Conservation (phyloP, 164 flowering plant species). For the Cinnamomum micranthum region DNA sequence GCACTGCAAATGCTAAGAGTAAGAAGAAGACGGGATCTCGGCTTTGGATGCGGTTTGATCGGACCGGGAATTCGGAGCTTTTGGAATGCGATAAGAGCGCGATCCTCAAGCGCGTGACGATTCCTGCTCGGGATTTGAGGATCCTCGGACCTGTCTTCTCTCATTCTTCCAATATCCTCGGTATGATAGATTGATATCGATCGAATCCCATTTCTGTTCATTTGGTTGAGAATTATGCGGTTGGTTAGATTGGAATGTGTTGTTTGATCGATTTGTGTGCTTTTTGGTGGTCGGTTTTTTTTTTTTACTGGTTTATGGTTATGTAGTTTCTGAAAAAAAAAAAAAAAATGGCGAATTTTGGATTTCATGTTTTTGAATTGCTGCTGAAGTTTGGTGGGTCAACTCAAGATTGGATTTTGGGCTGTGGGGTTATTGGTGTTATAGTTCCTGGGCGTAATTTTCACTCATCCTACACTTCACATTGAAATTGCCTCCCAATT, state of each 20-base stretch:
- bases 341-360: background rate
- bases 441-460: too few relatives aligned
- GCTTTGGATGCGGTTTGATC: slow-evolving; percentile 85
- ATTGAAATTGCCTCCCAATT: too few relatives aligned
- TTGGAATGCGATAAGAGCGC: slow-evolving; percentile 75
- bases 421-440: too few relatives aligned
- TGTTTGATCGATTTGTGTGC: background rate
- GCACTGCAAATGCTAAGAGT: slow-evolving; percentile 14
- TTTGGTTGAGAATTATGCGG: background rate
- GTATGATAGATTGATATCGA: slow-evolving; percentile 24
- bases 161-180: slow-evolving; percentile 88
- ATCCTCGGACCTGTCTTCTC: slow-evolving; percentile 98
- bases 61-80: slow-evolving; percentile 63
- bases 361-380: background rate
- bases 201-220: background rate
- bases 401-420: too few relatives aligned
- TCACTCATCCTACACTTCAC: too few relatives aligned
- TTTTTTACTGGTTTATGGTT: background rate
- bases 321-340: background rate
- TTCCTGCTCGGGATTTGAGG: slow-evolving; percentile 91
- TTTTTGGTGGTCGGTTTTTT: background rate
- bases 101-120: slow-evolving; percentile 57
- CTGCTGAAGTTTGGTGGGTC: too few relatives aligned
- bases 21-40: slow-evolving; percentile 89
- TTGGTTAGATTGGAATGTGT: background rate